Evolutionary conservation across 2,329 filamentous ascomycete species (phyloP).

Genomic region (Stagonosporopsis rhizophila): DNA sequence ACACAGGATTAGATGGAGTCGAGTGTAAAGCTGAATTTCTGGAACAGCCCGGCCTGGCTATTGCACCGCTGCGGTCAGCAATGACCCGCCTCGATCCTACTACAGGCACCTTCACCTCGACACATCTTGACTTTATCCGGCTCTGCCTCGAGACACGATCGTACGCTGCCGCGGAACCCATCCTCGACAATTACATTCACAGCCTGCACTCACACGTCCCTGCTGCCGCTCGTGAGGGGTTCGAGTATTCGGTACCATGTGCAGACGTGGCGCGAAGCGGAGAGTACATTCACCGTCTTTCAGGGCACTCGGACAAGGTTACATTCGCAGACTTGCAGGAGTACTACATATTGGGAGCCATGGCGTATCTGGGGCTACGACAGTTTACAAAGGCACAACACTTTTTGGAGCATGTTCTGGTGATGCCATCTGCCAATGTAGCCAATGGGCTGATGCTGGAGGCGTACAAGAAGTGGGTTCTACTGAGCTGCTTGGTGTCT

Average conservation of each 20-base stretch:
- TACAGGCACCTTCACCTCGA: constrained; percentile 69
- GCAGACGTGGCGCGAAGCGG: constrained; percentile 54
- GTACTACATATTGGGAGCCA: constrained; percentile 60
- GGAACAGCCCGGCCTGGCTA: constrained; percentile 43
- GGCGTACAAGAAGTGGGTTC: constrained; percentile 89
- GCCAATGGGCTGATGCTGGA: constrained; percentile 83
- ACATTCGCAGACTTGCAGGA: constrained; percentile 62
- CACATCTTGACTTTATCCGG: constrained; percentile 65
- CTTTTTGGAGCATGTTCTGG: constrained; percentile 60
- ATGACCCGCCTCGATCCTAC: constrained; percentile 72
- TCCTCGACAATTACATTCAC: constrained; percentile 71
- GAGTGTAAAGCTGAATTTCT: background rate
- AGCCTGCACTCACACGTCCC: constrained; percentile 63
- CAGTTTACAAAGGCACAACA: constrained; percentile 54
- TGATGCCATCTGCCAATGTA: constrained; percentile 69
- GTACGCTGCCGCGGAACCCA: constrained; percentile 63
- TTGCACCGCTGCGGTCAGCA: constrained; percentile 56
- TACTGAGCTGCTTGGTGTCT: constrained; percentile 74
- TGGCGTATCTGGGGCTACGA: constrained; percentile 55
- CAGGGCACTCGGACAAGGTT: constrained; percentile 64
- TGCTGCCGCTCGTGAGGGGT: constrained; percentile 33
- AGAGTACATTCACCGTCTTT: constrained; percentile 66
- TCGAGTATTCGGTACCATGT: constrained; percentile 51
- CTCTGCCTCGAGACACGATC: constrained; percentile 63
- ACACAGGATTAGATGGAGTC: background rate